Evolutionary conservation across 2,329 filamentous ascomycete genomes (phyloP), one percentile per base, ranked within the genome.

Genomic region (Exophiala phaeomuriformis): DNA sequence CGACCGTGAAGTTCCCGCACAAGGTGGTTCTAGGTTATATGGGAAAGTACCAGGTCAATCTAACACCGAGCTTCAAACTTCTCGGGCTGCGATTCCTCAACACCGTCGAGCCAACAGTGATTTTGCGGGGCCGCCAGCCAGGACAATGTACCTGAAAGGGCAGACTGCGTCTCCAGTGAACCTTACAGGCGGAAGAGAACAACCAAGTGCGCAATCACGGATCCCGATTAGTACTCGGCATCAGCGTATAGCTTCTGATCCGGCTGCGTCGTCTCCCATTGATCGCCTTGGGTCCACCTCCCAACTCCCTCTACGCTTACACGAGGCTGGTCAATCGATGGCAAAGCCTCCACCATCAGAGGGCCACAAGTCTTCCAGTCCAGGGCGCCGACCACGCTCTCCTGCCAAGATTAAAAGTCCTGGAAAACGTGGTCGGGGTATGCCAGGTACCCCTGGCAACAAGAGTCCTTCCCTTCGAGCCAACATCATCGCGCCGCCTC

Each of bases 401-500:
- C 63, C 65, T 44, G 64, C 65, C 55, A 56, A 65, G 32, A 64
- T 67, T 47, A 67, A 64, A 46, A 64, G 68, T 49, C 71, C 66
- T 57, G 66, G 61, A 52, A 68, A 65, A 57, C 68, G 64, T 54
- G 67, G 67, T 63, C 65, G 47, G 63, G 63, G 48, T 64, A 62
- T 61, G 63, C 58, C 59, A 66, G 63, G 58, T 63, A 59, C 63
- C 67, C 61, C 66, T 47, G 65, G 67, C 29, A 78, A 74, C 57
- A 80, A 75, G 63, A 82, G 76, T 62, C 71, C 76, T 42, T 77
- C 81, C 47, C 75, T 93, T 8, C 83, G 85, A 62, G 86, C 87
- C 37, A 88, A 86, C 66, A 86, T 93, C 60, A 80, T 85, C 53
- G 75, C 81, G 33, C 81, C 86, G 41, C 76, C 77, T 12, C 81